phyloP scores from a whole-genome alignment of 2,329 filamentous ascomycete genomes.

The Talaromyces pinophilus region DNA sequence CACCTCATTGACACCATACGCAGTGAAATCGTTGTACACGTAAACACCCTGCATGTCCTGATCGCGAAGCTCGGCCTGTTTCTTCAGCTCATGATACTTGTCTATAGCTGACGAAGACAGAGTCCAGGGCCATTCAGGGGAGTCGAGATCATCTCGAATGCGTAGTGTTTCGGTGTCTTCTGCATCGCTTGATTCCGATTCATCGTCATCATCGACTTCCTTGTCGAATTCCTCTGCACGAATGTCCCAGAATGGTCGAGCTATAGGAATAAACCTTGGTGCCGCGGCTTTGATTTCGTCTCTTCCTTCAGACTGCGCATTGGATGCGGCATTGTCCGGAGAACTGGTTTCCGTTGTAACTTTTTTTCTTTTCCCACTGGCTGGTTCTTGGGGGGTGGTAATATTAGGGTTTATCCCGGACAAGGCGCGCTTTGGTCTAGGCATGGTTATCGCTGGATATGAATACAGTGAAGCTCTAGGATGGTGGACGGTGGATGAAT shows the following conservation, averaged over 20 bases:
- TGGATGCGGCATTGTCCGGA: background rate
- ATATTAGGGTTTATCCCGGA: background rate
- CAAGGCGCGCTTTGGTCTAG: conserved; percentile 15
- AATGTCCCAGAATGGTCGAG: conserved; percentile 18
- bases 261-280: conserved; percentile 11
- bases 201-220: background rate
- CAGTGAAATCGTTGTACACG: conserved; percentile 19
- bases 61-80: conserved; percentile 12
- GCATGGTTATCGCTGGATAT: background rate
- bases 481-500: background rate
- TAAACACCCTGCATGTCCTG: conserved; percentile 14
- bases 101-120: conserved; percentile 8
- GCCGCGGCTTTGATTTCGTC: background rate
- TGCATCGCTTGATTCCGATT: background rate
- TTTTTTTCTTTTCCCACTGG: background rate
- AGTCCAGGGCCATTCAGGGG: conserved; percentile 15
- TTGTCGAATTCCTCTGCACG: background rate
- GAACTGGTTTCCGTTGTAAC: background rate
- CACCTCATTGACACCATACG: conserved; percentile 17
- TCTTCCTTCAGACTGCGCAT: background rate
- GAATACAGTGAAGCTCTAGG: background rate
- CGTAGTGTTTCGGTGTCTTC: background rate
- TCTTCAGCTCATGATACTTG: conserved; percentile 4
- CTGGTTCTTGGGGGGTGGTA: background rate
- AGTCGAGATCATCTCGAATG: background rate